phyloP scores from a whole-genome alignment of 106 monocot genomes.

The Posidonia australis region DNA sequence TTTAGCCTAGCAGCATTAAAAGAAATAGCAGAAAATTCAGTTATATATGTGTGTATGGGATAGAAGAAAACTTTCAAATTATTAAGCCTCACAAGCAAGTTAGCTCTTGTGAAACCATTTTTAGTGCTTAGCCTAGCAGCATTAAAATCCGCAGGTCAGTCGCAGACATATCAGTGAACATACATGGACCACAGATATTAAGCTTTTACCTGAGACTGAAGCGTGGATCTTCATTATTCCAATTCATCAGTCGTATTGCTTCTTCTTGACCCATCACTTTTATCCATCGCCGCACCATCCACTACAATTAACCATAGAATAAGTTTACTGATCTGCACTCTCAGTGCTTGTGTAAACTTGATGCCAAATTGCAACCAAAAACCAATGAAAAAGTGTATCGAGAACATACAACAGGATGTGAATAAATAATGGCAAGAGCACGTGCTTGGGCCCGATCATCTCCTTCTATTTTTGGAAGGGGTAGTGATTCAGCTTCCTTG shows the following conservation, averaged over 20 bases:
- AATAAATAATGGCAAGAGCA: conserved; percentile 82
- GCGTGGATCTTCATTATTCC: conserved; percentile 85
- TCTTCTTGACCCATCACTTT: conserved; percentile 64
- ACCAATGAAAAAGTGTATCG: background rate
- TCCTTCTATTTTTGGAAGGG: conserved; percentile 77
- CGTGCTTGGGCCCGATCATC: conserved; percentile 96
- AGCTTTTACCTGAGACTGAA: conserved; percentile 61
- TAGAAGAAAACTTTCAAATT: conserved; percentile 43
- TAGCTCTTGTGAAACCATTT: conserved; percentile 58
- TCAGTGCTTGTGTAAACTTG: background rate
- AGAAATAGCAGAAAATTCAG: background rate
- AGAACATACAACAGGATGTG: conserved; percentile 94
- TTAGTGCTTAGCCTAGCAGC: conserved; percentile 56
- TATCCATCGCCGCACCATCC: conserved; percentile 99
- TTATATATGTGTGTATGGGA: background rate
- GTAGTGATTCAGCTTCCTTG: conserved; percentile 74
- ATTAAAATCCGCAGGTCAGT: conserved; percentile 6
- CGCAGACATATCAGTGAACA: background rate
- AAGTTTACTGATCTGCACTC: background rate
- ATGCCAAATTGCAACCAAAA: background rate
- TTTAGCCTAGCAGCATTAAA: conserved; percentile 55
- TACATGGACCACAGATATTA: conserved; percentile 4
- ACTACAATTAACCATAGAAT: conserved; percentile 21
- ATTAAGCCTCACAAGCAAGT: conserved; percentile 41
- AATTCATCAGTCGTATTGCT: conserved; percentile 69